Evolutionary conservation across 2,329 filamentous ascomycete genomes (phyloP).

Genomic region (Sarocladium brachiariae): DNA sequence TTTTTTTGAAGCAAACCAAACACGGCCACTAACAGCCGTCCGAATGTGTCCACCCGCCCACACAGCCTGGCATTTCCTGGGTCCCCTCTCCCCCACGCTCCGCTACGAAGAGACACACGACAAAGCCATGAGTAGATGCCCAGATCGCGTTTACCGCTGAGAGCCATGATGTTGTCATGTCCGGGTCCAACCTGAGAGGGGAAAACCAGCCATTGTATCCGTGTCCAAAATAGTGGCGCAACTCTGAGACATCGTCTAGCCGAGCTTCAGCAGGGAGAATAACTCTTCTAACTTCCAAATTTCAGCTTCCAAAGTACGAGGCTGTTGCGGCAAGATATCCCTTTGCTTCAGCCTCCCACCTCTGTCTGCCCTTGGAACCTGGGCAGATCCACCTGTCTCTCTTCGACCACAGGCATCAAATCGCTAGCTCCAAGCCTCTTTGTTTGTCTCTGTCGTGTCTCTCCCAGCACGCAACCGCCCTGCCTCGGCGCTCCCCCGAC

Average conservation of each 20-base stretch:
- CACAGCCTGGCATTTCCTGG: neutral
- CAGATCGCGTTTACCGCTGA: neutral
- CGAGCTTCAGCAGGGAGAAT: too few species aligned
- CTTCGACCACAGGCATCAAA: neutral
- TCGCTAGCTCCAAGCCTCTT: neutral
- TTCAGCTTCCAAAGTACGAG: too few species aligned
- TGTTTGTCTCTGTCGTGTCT: neutral
- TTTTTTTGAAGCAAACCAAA: neutral
- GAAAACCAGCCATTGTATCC: too few species aligned
- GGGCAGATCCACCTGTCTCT: neutral
- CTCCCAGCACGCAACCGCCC: neutral
- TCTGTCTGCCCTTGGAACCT: neutral
- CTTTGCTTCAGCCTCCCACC: neutral
- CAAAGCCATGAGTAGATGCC: neutral
- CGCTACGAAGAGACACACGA: neutral
- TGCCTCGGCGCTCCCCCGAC: neutral
- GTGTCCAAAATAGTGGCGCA: too few species aligned
- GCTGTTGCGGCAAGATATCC: too few species aligned
- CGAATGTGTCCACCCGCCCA: neutral
- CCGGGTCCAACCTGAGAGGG: too few species aligned
- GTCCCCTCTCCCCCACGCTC: slow-evolving; percentile 1
- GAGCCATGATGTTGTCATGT: neutral
- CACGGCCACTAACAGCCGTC: neutral
- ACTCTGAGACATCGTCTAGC: too few species aligned
- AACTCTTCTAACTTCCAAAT: too few species aligned